These are phyloP conservation scores for Leptographium flavum DNA, from an alignment of 2,329 filamentous ascomycete species.

Conservation along the genomic window DNA sequence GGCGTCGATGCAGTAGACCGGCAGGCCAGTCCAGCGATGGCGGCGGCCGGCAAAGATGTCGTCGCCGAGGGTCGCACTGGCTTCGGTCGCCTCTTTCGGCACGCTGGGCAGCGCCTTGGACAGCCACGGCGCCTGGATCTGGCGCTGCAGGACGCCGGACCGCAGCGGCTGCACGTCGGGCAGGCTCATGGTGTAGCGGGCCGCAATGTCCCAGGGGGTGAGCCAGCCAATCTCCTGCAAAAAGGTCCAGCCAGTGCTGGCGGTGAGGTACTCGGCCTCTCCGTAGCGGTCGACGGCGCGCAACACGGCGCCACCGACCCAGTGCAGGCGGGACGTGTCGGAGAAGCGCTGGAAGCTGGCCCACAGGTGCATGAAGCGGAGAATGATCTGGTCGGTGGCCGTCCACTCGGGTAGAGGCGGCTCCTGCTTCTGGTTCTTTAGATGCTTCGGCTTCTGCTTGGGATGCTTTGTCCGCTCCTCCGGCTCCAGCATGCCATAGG, in stretches of 20 bases:
- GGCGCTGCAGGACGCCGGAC: slow-evolving; percentile 25
- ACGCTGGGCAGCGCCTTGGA: no score
- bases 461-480: background rate
- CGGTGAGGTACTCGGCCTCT: slow-evolving; percentile 29
- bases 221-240: slow-evolving; percentile 64
- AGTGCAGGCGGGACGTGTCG: slow-evolving; percentile 36
- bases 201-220: slow-evolving; percentile 54
- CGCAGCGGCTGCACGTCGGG: slow-evolving; percentile 30
- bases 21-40: slow-evolving; percentile 41
- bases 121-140: background rate
- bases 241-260: slow-evolving; percentile 44
- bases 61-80: slow-evolving; percentile 14
- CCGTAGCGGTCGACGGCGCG: slow-evolving; percentile 46
- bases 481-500: slow-evolving; percentile 31
- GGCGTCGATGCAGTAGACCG: slow-evolving; percentile 61
- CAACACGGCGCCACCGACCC: slow-evolving; percentile 50
- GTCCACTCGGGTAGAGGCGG: slow-evolving; percentile 24
- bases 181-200: slow-evolving; percentile 45
- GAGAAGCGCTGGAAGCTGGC: slow-evolving; percentile 41
- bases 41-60: slow-evolving; percentile 37
- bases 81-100: background rate
- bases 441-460: background rate
- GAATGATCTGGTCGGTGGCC: slow-evolving; percentile 35
- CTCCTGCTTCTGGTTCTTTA: slow-evolving; percentile 5
- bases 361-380: slow-evolving; percentile 60